A percentile compares a stretch with the other conserved stretches of the same genome.
These are phyloP conservation scores for Lipomyces yamadae DNA, from an alignment of 805 yeast genomes.

Conservation along the genomic window DNA sequence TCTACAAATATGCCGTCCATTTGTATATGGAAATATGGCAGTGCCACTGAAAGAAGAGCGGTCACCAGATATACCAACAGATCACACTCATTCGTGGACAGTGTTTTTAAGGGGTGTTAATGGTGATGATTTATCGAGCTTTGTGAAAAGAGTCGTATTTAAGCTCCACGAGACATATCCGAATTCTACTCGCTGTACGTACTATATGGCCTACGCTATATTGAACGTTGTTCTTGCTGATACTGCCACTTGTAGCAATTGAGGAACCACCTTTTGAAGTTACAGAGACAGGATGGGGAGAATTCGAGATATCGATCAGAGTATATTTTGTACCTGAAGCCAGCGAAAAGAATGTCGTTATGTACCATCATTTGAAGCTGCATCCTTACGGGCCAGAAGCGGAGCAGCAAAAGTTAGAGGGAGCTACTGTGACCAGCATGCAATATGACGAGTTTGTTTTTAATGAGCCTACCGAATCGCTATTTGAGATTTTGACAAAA, in stretches of 20 bases:
- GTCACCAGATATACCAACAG: slow-evolving; percentile 71
- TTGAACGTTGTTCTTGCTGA: not conserved
- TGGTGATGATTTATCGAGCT: slow-evolving; percentile 77
- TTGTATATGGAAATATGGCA: slow-evolving; percentile 81
- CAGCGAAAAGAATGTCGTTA: slow-evolving; percentile 80
- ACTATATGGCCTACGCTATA: not conserved
- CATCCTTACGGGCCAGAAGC: slow-evolving; percentile 72
- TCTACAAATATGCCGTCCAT: slow-evolving; percentile 66
- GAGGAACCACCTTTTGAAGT: slow-evolving; percentile 93
- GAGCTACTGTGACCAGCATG: slow-evolving; percentile 57
- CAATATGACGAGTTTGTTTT: slow-evolving; percentile 90
- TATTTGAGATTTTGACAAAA: slow-evolving; percentile 76
- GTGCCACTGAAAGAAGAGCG: slow-evolving; percentile 61
- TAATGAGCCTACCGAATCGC: slow-evolving; percentile 90
- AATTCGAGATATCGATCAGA: slow-evolving; percentile 88
- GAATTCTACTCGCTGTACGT: slow-evolving; percentile 68
- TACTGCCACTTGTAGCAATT: slow-evolving; percentile 49
- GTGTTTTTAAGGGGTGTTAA: slow-evolving; percentile 83
- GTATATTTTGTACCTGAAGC: slow-evolving; percentile 86
- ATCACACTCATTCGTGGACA: slow-evolving; percentile 96
- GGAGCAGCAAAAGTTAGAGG: slow-evolving; percentile 44
- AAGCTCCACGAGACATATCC: slow-evolving; percentile 94
- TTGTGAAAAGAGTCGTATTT: slow-evolving; percentile 88
- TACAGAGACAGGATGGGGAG: slow-evolving; percentile 99
- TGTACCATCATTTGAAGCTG: slow-evolving; percentile 86